A percentile compares a stretch with the other conserved stretches of the same genome.
phyloP scores from a whole-genome alignment of 2,329 filamentous ascomycete genomes.

The Fusarium sp. region DNA sequence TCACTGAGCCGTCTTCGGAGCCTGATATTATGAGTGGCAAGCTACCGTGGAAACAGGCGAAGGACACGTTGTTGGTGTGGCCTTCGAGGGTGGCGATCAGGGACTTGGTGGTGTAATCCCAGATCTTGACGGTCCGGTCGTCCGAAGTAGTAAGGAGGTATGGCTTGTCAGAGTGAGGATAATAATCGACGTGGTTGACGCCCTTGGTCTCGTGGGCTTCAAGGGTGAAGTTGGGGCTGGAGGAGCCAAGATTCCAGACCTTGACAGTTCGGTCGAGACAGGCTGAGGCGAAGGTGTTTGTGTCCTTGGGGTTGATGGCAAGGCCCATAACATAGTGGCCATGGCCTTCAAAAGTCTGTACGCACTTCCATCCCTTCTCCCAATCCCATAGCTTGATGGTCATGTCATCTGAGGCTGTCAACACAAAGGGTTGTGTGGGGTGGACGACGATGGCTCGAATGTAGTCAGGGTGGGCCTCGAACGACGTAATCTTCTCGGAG shows the following conservation, averaged over 20 bases:
- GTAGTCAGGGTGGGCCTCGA: constrained; percentile 98
- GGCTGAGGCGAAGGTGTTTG: constrained; percentile 89
- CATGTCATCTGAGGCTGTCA: constrained; percentile 98
- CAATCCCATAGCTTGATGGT: constrained; percentile 99
- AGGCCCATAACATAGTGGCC: constrained; percentile 97
- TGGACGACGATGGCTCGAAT: constrained; percentile 97
- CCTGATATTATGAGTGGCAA: constrained; percentile 97
- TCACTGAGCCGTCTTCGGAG: constrained; percentile 96
- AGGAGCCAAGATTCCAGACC: constrained; percentile 95
- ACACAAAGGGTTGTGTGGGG: constrained; percentile 92
- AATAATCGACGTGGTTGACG: constrained; percentile 97
- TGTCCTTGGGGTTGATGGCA: constrained; percentile 97
- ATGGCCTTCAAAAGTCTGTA: constrained; percentile 96
- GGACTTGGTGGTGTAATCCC: constrained; percentile 99
- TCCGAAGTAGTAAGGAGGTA: constrained; percentile 97
- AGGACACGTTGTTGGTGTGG: constrained; percentile 97
- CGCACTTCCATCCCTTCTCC: constrained; percentile 98
- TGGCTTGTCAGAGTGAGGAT: constrained; percentile 77
- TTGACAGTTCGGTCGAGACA: constrained; percentile 97
- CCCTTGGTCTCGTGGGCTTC: constrained; percentile 98
- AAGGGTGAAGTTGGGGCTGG: constrained; percentile 94
- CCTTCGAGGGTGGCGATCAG: constrained; percentile 96
- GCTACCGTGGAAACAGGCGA: constrained; percentile 97
- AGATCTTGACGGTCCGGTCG: constrained; percentile 96
- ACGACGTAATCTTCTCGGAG: constrained; percentile 96